Evolutionary conservation across 2,329 filamentous ascomycete species (phyloP), one percentile per base, ranked within the genome.

Genomic region (Fusarium temperatum): DNA sequence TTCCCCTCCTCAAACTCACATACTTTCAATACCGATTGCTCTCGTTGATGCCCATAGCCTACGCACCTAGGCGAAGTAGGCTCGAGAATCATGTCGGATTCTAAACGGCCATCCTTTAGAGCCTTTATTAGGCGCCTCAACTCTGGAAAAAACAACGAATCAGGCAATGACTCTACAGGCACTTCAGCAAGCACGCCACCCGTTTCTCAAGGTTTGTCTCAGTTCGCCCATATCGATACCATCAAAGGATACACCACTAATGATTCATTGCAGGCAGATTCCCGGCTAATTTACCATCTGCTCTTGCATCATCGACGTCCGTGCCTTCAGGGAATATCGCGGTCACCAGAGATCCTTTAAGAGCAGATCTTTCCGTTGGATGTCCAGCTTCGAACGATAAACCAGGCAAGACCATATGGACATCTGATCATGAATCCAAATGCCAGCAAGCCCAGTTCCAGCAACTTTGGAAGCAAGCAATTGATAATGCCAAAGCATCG

Each of bases 21-120:
- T 12, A n/a, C 3, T 12, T 0, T 11, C 20, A 30, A n/a, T 6
- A 2, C 9, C 3, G 9, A 22, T n/a, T 8, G 11, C 14, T 12
- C 45, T 3, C 14, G 14, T 20, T n/a, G 7, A 13, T 11, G 15
- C 7, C 17, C 14, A 5, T n/a, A 12, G 2, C 9, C 3, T 48
- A 11, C 32, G 13, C 32, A 35, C 32, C 14, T 14, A 35, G 1
- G 32, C 32, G 32, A 35, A 35, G 32, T 35, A 48, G 20, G 7
- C 4, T 17, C 1, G 2, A 17, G 2, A 8, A 24, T 51, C n/a
- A 51, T 51, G 30, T 35, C 30, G 8, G 48, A 20, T 20, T 8
- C 12, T 1, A 35, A 24, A 14, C 2, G n/a, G 12, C 6, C n/a
- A 7, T 36, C 30, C 3, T 20, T 35, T 3, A 53, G n/a, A 53